A percentile compares a stretch with the other conserved stretches of the same genome.
Evolutionary conservation across 441 rosid species (phyloP).

Genomic region (Kokia cookei): DNA sequence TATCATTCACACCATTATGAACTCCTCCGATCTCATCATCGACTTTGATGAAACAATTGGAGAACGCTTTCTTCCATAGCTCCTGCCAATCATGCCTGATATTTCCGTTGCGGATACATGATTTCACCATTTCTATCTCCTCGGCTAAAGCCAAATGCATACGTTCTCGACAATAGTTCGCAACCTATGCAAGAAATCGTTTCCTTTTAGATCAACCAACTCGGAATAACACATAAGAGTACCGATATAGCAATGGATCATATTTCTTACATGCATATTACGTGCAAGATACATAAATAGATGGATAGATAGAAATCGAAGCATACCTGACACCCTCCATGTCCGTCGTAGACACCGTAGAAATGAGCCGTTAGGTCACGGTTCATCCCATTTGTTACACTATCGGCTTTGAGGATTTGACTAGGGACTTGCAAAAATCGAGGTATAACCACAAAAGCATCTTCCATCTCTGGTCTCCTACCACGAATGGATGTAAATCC

Average conservation of each 20-base stretch:
- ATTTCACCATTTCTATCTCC: constrained; percentile 39
- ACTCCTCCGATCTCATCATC: constrained; percentile 51
- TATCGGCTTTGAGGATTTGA: constrained; percentile 26
- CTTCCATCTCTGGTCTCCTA: constrained; percentile 76
- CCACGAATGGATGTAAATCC: constrained; percentile 57
- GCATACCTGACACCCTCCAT: constrained; percentile 62
- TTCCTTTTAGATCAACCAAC: not conserved
- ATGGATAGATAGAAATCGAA: not conserved
- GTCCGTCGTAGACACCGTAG: constrained; percentile 72
- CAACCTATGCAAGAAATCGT: constrained; percentile 32
- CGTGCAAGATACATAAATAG: not conserved
- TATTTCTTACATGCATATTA: not conserved
- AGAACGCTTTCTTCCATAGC: constrained; percentile 49
- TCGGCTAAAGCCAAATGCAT: constrained; percentile 50
- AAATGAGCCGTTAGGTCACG: constrained; percentile 42
- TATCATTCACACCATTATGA: not conserved
- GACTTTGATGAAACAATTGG: constrained; percentile 43
- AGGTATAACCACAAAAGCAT: constrained; percentile 27
- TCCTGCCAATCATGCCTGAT: constrained; percentile 37
- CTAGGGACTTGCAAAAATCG: not conserved
- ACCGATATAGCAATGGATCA: not conserved
- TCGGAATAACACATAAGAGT: not conserved
- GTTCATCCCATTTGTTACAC: constrained; percentile 21
- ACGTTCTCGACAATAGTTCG: constrained; percentile 51
- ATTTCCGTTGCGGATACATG: constrained; percentile 19